A percentile compares a stretch with the other conserved stretches of the same genome.
Evolutionary conservation across 345 rosid species (phyloP).

Genomic region (Limnanthes douglasii): DNA sequence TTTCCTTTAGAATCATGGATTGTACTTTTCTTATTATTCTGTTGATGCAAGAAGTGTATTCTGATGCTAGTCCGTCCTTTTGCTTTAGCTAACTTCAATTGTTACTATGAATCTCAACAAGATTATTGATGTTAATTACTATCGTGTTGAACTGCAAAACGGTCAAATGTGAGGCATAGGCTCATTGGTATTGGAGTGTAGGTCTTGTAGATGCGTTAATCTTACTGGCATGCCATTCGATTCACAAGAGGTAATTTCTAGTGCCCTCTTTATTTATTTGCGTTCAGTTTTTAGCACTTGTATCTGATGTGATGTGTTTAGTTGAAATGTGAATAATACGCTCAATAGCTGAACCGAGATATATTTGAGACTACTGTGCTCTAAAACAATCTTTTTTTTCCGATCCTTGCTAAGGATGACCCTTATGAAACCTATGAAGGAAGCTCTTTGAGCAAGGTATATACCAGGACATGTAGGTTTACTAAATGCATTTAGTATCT

Average conservation of each 20-base stretch:
- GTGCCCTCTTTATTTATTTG: background rate
- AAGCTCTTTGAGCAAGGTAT: conserved; percentile 92
- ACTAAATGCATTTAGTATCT: too few relatives aligned
- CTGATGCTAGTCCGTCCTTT: background rate
- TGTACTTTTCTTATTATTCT: too few relatives aligned
- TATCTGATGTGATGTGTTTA: conserved; percentile 8
- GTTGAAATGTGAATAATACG: conserved; percentile 27
- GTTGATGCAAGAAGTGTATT: background rate
- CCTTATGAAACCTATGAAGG: conserved; percentile 69
- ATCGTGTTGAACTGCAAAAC: conserved; percentile 87
- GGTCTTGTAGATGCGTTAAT: conserved; percentile 93
- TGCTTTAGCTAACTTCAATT: conserved; percentile 38
- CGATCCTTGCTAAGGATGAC: conserved; percentile 51
- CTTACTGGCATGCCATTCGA: conserved; percentile 85
- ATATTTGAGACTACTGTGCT: conserved; percentile 82
- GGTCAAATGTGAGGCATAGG: conserved; percentile 69
- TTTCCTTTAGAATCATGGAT: background rate
- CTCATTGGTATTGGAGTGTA: conserved; percentile 91
- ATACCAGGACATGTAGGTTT: background rate
- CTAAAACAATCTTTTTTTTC: conserved; percentile 62
- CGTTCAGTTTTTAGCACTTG: background rate
- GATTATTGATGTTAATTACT: conserved; percentile 83
- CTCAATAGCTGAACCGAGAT: conserved; percentile 76
- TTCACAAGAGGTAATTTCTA: conserved; percentile 69
- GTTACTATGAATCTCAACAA: conserved; percentile 66